These are phyloP conservation scores for Diaporthe vaccinii DNA, from an alignment of 2,329 filamentous ascomycete species.

Conservation along the genomic window DNA sequence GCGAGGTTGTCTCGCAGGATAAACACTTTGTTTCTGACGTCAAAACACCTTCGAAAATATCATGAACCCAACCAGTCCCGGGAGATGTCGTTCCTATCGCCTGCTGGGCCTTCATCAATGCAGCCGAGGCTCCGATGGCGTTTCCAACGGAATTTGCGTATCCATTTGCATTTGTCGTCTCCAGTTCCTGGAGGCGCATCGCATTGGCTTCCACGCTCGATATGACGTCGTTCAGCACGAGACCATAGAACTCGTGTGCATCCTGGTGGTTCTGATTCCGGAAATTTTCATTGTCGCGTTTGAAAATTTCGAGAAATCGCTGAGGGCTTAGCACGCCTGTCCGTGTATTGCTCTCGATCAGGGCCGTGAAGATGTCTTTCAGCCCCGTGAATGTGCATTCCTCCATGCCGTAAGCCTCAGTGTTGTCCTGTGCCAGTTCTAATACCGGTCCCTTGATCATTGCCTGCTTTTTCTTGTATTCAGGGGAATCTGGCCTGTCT, in stretches of 20 bases:
- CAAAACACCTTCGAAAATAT: conserved; percentile 93
- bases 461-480: conserved; percentile 98
- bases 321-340: conserved; percentile 93
- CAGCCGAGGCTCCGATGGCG: conserved; percentile 54
- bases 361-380: conserved; percentile 94
- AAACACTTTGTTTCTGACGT: conserved; percentile 97
- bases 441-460: conserved; percentile 64
- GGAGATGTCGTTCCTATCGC: conserved; percentile 65
- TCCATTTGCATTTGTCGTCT: conserved; percentile 57
- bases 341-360: conserved; percentile 84
- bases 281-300: conserved; percentile 97
- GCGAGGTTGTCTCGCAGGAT: conserved; percentile 95
- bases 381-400: conserved; percentile 95
- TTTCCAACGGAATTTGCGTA: conserved; percentile 66
- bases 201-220: conserved; percentile 93
- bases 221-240: conserved; percentile 96
- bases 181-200: conserved; percentile 69
- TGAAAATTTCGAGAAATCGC: conserved; percentile 93
- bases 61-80: conserved; percentile 91
- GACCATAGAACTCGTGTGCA: conserved; percentile 95
- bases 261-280: conserved; percentile 98
- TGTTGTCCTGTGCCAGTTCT: conserved; percentile 86
- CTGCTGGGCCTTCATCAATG: conserved; percentile 46
- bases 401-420: conserved; percentile 87
- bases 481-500: conserved; percentile 93